phyloP scores from a whole-genome alignment of 2,329 filamentous ascomycete species.

The Trichoderma endophyticum region DNA sequence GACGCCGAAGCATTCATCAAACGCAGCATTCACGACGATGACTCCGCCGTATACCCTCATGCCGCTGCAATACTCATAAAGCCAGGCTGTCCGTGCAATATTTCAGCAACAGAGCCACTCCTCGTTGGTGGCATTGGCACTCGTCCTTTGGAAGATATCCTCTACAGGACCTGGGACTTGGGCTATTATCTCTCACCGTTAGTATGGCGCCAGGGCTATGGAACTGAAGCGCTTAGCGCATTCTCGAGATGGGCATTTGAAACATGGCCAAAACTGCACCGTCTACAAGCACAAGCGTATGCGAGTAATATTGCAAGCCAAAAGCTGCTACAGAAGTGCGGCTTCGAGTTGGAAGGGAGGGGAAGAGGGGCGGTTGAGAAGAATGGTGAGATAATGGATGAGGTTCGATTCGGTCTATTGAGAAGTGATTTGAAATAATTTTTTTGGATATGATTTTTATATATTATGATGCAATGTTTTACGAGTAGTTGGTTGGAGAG shows the following conservation, averaged over 20 bases:
- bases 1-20: conserved; percentile 39
- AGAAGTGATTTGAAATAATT: conserved; percentile 32
- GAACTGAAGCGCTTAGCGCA: conserved; percentile 37
- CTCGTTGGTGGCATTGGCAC: conserved; percentile 44
- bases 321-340: conserved; percentile 39
- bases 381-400: conserved; percentile 38
- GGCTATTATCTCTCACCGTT: conserved; percentile 47
- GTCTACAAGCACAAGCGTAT: conserved; percentile 28
- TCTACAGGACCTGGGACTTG: conserved; percentile 44
- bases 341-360: conserved; percentile 39
- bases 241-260: conserved; percentile 45
- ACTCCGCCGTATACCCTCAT: conserved; percentile 27
- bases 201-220: conserved; percentile 47
- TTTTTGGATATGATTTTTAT: background rate
- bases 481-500: background rate
- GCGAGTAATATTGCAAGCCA: conserved; percentile 41
- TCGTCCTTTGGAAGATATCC: conserved; percentile 34
- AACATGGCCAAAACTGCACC: conserved; percentile 37
- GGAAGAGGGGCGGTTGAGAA: conserved; percentile 43
- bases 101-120: conserved; percentile 22
- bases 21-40: conserved; percentile 17
- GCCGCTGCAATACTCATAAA: conserved; percentile 36
- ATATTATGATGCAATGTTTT: background rate
- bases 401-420: conserved; percentile 38
- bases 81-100: conserved; percentile 27